phyloP scores from a whole-genome alignment of 768 basidiomycete genomes.

The Lentinula boryana region DNA sequence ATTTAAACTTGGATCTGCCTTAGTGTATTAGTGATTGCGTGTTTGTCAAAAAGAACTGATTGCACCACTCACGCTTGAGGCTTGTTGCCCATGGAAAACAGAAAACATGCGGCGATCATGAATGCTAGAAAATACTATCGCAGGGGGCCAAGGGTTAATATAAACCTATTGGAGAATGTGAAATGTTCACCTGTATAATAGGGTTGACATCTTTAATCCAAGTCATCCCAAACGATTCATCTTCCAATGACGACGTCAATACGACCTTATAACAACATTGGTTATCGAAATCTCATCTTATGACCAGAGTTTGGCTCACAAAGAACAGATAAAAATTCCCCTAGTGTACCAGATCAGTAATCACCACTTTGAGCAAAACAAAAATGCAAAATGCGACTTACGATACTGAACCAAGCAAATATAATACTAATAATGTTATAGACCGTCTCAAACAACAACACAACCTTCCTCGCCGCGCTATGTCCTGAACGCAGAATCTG shows the following conservation, averaged over 20 bases:
- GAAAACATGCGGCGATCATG: constrained; percentile 81
- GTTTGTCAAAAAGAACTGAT: background rate
- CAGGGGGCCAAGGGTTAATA: background rate
- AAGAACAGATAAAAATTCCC: constrained; percentile 97
- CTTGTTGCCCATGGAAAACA: constrained; percentile 95
- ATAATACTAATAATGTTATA: constrained; percentile 86
- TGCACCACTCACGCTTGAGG: constrained; percentile 60
- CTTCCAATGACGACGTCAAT: constrained; percentile 83
- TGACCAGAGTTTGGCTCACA: constrained; percentile 38
- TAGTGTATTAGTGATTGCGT: constrained; percentile 9
- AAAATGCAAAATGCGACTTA: constrained; percentile 30
- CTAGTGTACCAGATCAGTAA: constrained; percentile 24
- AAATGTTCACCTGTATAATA: constrained; percentile 54
- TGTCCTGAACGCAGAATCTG: constrained; percentile 82
- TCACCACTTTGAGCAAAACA: background rate
- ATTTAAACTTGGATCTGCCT: constrained; percentile 74
- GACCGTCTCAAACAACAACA: constrained; percentile 73
- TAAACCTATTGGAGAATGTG: background rate
- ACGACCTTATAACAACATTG: constrained; percentile 48
- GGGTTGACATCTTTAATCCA: constrained; percentile 72
- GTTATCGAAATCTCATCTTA: background rate
- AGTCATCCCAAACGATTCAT: constrained; percentile 54
- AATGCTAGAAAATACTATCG: constrained; percentile 76
- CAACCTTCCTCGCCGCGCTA: constrained; percentile 63
- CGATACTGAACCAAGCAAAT: constrained; percentile 92